A percentile compares a stretch with the other conserved stretches of the same genome.
Evolutionary conservation across 1,139 yeast genomes (phyloP).

Genomic region (Yamadazyma dushanensis): DNA sequence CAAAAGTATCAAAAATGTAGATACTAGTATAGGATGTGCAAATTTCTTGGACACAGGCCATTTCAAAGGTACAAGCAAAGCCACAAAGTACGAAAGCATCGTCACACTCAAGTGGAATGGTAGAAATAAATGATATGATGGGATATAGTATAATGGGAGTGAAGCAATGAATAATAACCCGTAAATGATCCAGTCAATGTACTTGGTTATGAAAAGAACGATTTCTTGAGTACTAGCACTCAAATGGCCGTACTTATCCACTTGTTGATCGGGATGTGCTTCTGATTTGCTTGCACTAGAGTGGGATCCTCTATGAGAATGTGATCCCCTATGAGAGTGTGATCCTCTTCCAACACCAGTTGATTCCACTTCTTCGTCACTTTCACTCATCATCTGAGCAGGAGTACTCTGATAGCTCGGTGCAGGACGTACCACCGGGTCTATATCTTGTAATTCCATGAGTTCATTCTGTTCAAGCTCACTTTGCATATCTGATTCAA

Average conservation of each 20-base stretch:
- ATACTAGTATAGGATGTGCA: constrained; percentile 71
- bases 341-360: too few species aligned
- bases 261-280: constrained; percentile 2
- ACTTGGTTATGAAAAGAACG: constrained; percentile 40
- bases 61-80: constrained; percentile 48
- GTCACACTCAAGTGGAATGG: constrained; percentile 65
- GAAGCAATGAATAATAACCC: constrained; percentile 49
- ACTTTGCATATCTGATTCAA: neutral
- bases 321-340: too few species aligned
- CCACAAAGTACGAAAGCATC: constrained; percentile 53
- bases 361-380: neutral
- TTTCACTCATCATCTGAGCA: constrained; percentile 4
- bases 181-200: constrained; percentile 61
- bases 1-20: constrained; percentile 62
- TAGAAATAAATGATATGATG: constrained; percentile 51
- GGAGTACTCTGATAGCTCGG: constrained; percentile 5
- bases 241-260: constrained; percentile 11
- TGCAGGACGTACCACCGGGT: constrained; percentile 3
- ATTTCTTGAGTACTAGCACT: constrained; percentile 22
- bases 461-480: constrained; percentile 3
- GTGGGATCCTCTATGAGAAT: too few species aligned
- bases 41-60: constrained; percentile 49
- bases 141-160: constrained; percentile 52
- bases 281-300: too few species aligned
- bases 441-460: constrained; percentile 5